Conservation (phyloP, 176 grass and related monocot species). For the Musa schizocarpa region DNA sequence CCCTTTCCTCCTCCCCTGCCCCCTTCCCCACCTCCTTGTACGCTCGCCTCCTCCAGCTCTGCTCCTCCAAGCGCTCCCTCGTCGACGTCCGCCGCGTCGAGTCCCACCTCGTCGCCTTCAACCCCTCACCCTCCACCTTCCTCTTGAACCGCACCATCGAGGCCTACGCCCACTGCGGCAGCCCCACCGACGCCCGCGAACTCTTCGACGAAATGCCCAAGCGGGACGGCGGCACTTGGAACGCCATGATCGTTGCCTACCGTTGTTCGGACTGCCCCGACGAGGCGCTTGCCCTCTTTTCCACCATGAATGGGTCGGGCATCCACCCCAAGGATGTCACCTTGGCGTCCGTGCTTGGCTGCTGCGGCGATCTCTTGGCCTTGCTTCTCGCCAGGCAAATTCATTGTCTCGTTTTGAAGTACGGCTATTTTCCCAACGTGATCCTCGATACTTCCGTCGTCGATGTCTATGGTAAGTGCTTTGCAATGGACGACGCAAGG, state of each 20-base stretch:
- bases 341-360: constrained; percentile 55
- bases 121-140: constrained; percentile 27
- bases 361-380: constrained; percentile 43
- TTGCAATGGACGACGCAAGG: constrained; percentile 38
- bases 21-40: not conserved
- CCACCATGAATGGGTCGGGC: constrained; percentile 29
- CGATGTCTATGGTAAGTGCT: constrained; percentile 67
- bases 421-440: constrained; percentile 52
- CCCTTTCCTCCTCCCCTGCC: not conserved
- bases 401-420: constrained; percentile 50
- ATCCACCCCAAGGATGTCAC: constrained; percentile 63
- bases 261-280: constrained; percentile 15
- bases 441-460: constrained; percentile 63
- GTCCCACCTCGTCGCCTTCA: constrained; percentile 23
- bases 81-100: constrained; percentile 44
- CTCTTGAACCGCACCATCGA: constrained; percentile 73
- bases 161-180: constrained; percentile 38
- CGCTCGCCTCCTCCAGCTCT: constrained; percentile 9
- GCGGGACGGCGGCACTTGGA: constrained; percentile 85
- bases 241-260: constrained; percentile 58
- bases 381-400: constrained; percentile 42
- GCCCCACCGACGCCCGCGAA: constrained; percentile 44
- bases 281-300: constrained; percentile 40
- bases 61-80: constrained; percentile 20
- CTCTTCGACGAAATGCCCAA: constrained; percentile 81